phyloP scores from a whole-genome alignment of 1,284 basidiomycete genomes.

The Irpex sp. region DNA sequence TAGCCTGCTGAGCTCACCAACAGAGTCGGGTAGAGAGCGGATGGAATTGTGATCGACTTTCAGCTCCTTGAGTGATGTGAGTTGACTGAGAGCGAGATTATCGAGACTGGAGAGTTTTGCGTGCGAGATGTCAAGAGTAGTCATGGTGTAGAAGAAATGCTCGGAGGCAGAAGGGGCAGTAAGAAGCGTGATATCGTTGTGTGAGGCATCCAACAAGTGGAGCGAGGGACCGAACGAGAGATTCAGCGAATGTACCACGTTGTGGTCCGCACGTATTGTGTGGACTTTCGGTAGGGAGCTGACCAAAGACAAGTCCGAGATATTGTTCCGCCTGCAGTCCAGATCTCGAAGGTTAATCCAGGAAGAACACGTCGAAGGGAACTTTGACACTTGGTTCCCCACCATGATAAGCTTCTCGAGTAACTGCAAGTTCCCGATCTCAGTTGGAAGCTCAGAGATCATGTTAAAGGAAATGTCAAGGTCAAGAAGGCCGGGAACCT shows the following conservation, averaged over 20 bases:
- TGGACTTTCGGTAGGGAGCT: slow-evolving; percentile 70
- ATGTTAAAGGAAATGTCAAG: slow-evolving; percentile 97
- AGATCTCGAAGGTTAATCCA: slow-evolving; percentile 67
- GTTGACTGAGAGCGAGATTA: slow-evolving; percentile 66
- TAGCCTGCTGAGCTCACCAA: slow-evolving; percentile 74
- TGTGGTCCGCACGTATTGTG: slow-evolving; percentile 76
- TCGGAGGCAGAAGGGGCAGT: slow-evolving; percentile 61
- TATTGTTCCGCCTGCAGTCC: slow-evolving; percentile 83
- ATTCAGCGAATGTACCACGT: slow-evolving; percentile 77
- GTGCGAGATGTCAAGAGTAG: slow-evolving; percentile 84
- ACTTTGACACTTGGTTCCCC: slow-evolving; percentile 79
- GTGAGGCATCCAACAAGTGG: slow-evolving; percentile 61
- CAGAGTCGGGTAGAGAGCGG: slow-evolving; percentile 77
- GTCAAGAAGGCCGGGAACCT: slow-evolving; percentile 74
- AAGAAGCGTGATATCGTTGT: slow-evolving; percentile 83
- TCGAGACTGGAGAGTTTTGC: slow-evolving; percentile 88
- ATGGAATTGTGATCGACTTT: slow-evolving; percentile 88
- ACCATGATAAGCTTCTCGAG: slow-evolving; percentile 83
- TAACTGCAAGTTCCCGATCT: slow-evolving; percentile 69
- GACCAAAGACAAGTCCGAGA: slow-evolving; percentile 72
- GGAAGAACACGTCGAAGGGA: slow-evolving; percentile 68
- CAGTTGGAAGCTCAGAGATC: slow-evolving; percentile 78
- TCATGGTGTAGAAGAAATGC: slow-evolving; percentile 64
- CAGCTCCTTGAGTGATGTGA: slow-evolving; percentile 71
- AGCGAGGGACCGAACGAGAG: slow-evolving; percentile 68